Conservation (phyloP, 768 basidiomycete species). For the Russula virescens region DNA sequence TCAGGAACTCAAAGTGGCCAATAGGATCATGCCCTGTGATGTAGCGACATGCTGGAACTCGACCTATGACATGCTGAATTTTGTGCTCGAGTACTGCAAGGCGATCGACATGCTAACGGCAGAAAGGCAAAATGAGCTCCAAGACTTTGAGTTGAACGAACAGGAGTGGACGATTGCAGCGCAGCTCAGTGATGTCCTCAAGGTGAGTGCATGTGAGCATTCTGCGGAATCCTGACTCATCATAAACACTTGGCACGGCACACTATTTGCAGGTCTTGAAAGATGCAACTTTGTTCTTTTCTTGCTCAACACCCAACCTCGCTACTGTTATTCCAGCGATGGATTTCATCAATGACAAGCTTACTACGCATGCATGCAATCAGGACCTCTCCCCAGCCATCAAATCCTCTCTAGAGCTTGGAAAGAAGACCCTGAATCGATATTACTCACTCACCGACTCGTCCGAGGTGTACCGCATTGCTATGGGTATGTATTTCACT, state of each 20-base stretch:
- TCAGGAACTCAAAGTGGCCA: background rate
- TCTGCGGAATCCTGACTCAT: too few species aligned
- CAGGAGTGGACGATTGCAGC: background rate
- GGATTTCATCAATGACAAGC: too few species aligned
- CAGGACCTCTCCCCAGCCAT: too few species aligned
- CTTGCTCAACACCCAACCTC: too few species aligned
- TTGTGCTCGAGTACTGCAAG: background rate
- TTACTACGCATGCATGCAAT: too few species aligned
- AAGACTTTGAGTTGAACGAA: background rate
- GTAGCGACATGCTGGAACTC: too few species aligned
- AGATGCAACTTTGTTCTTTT: background rate
- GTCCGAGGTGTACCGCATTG: background rate
- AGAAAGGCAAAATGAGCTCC: background rate
- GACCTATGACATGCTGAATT: too few species aligned
- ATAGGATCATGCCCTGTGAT: background rate
- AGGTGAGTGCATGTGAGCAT: too few species aligned
- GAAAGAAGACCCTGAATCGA: too few species aligned
- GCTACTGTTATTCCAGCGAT: too few species aligned
- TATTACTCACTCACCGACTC: background rate
- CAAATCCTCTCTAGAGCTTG: too few species aligned
- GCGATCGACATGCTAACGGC: background rate
- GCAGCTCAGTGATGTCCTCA: too few species aligned
- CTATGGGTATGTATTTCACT: background rate
- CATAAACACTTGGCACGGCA: background rate
- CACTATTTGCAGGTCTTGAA: background rate